These are phyloP conservation scores for Grammothele lineata DNA, from an alignment of 768 basidiomycete species.

Conservation along the genomic window DNA sequence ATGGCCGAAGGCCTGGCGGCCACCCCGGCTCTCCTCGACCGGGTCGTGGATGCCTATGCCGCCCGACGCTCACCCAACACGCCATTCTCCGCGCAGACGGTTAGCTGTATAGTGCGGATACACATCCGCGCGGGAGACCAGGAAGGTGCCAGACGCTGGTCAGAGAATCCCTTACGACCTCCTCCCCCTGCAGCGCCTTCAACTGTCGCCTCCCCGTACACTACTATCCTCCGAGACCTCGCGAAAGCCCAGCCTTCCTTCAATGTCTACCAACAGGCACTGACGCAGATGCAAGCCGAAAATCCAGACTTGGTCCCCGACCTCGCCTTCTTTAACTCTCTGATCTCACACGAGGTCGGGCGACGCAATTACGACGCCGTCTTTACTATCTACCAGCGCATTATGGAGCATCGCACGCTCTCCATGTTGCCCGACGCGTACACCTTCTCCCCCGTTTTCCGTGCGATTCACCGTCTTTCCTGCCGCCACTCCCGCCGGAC, in stretches of 20 bases:
- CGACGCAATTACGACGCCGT: constrained; percentile 30
- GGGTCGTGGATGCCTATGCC: constrained; percentile 13
- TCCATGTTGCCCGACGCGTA: constrained; percentile 35
- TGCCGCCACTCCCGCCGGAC: constrained; percentile 15
- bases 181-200: constrained; percentile 27
- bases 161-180: constrained; percentile 12
- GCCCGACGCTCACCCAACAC: constrained; percentile 3
- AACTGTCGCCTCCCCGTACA: constrained; percentile 37
- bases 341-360: constrained; percentile 39
- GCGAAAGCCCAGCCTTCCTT: constrained; percentile 24
- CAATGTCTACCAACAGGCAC: constrained; percentile 13
- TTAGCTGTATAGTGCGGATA: constrained; percentile 17
- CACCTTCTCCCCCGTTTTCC: constrained; percentile 45
- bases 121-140: constrained; percentile 31
- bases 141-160: constrained; percentile 27
- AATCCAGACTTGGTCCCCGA: constrained; percentile 31
- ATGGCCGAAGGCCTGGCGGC: constrained; percentile 28
- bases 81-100: constrained; percentile 11
- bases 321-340: constrained; percentile 42
- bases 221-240: constrained; percentile 35
- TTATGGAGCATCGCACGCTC: constrained; percentile 30
- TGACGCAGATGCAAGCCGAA: constrained; percentile 36
- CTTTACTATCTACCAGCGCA: constrained; percentile 39
- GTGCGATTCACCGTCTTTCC: constrained; percentile 19
- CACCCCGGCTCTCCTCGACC: constrained; percentile 13